A percentile compares a stretch with the other conserved stretches of the same genome.
phyloP scores from a whole-genome alignment of 2,329 filamentous ascomycete species.

The Clonostachys byssicola region DNA sequence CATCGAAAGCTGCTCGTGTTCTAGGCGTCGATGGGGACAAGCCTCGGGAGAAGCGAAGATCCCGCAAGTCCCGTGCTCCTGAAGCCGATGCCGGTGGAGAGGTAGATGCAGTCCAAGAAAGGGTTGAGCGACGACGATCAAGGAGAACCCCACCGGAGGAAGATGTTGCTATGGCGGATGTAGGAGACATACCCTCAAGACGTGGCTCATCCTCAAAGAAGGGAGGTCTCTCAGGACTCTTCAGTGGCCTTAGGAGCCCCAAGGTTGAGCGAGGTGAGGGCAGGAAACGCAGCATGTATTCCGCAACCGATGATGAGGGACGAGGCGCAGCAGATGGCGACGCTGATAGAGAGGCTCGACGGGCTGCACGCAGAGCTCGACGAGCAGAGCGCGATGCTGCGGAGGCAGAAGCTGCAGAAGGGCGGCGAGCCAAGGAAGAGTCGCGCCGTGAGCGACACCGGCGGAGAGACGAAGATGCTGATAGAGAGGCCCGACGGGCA shows the following conservation, averaged over 20 bases:
- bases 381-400: conserved; percentile 43
- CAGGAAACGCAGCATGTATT: conserved; percentile 45
- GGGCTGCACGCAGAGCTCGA: conserved; percentile 56
- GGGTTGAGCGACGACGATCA: conserved; percentile 24
- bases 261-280: conserved; percentile 29
- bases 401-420: conserved; percentile 34
- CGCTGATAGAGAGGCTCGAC: conserved; percentile 56
- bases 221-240: conserved; percentile 53
- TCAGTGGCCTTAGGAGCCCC: conserved; percentile 53
- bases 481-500: conserved; percentile 54
- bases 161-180: conserved; percentile 30
- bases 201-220: conserved; percentile 35
- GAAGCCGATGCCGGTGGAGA: conserved; percentile 25
- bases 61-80: conserved; percentile 30
- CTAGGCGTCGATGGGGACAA: conserved; percentile 60
- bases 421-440: conserved; percentile 54
- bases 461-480: conserved; percentile 52
- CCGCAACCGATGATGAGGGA: conserved; percentile 47
- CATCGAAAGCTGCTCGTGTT: conserved; percentile 74
- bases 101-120: conserved; percentile 7
- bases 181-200: conserved; percentile 23
- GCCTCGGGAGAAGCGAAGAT: conserved; percentile 33
- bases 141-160: conserved; percentile 26
- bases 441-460: conserved; percentile 50
- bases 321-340: conserved; percentile 36